phyloP scores from a whole-genome alignment of 2,329 filamentous ascomycete genomes.

The Phaeosphaeriaceae sp. region DNA sequence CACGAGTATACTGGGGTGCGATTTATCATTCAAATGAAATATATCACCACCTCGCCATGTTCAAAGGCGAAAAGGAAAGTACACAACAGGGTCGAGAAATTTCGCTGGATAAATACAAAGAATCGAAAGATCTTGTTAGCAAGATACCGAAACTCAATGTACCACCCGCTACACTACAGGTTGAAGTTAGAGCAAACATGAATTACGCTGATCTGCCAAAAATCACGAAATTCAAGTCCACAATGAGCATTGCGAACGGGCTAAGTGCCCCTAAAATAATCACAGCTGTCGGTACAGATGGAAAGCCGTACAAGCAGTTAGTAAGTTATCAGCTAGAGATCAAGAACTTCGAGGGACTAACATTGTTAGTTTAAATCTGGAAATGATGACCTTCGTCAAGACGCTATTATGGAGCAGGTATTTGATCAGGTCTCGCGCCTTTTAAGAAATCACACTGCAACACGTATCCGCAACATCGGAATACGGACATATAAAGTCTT shows the following conservation, averaged over 20 bases:
- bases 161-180: slow-evolving; percentile 87
- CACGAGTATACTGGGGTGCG: slow-evolving; percentile 68
- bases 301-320: slow-evolving; percentile 82
- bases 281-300: slow-evolving; percentile 79
- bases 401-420: slow-evolving; percentile 99
- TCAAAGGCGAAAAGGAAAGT: slow-evolving; percentile 68
- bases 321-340: slow-evolving; percentile 51
- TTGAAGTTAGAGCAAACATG: slow-evolving; percentile 73
- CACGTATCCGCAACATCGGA: slow-evolving; percentile 84
- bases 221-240: slow-evolving; percentile 74
- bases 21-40: slow-evolving; percentile 75
- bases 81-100: slow-evolving; percentile 70
- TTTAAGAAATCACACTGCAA: slow-evolving; percentile 82
- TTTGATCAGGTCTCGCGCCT: slow-evolving; percentile 95
- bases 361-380: slow-evolving; percentile 78
- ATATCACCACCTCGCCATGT: slow-evolving; percentile 69
- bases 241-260: slow-evolving; percentile 85
- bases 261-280: slow-evolving; percentile 94
- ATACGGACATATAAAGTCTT: slow-evolving; percentile 98
- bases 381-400: slow-evolving; percentile 93
- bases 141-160: slow-evolving; percentile 70
- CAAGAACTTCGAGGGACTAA: slow-evolving; percentile 6
- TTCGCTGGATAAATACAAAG: slow-evolving; percentile 66
- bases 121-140: slow-evolving; percentile 68
- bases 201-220: slow-evolving; percentile 79